Evolutionary conservation across 2,329 filamentous ascomycete genomes (phyloP).

Genomic region (Arthrobotrys sinensis): DNA sequence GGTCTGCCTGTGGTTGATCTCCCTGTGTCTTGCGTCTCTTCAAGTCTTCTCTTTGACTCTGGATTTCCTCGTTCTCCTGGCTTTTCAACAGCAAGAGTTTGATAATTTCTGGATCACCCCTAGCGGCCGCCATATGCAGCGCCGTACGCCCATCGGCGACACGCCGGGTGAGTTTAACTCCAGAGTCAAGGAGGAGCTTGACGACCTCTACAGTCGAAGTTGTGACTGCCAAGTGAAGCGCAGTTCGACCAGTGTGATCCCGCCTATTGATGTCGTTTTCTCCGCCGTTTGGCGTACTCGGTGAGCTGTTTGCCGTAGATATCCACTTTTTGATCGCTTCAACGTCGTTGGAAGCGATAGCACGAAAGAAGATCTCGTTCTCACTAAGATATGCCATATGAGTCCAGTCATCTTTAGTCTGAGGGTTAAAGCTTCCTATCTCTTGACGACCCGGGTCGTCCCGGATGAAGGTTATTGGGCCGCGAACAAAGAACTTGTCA

Average conservation of each 20-base stretch:
- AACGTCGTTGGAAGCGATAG: constrained; percentile 81
- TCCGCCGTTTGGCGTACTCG: constrained; percentile 70
- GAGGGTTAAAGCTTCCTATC: constrained; percentile 71
- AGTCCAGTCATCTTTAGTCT: constrained; percentile 60
- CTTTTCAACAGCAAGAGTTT: constrained; percentile 81
- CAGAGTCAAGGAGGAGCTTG: constrained; percentile 78
- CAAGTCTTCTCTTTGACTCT: constrained; percentile 73
- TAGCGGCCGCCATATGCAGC: constrained; percentile 83
- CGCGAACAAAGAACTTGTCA: constrained; percentile 79
- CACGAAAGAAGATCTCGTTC: constrained; percentile 82
- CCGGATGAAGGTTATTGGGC: constrained; percentile 80
- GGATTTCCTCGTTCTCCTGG: constrained; percentile 79
- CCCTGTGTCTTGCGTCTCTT: constrained; percentile 63
- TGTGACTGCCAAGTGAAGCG: constrained; percentile 82
- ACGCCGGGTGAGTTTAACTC: constrained; percentile 80
- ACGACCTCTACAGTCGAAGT: constrained; percentile 79
- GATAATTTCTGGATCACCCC: constrained; percentile 79
- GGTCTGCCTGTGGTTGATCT: too few species aligned
- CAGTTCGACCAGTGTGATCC: constrained; percentile 84
- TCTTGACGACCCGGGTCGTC: constrained; percentile 85
- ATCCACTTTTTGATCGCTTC: constrained; percentile 81
- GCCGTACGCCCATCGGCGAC: constrained; percentile 85
- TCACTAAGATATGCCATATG: constrained; percentile 90
- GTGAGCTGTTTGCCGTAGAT: too few species aligned
- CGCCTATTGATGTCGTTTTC: constrained; percentile 79